phyloP scores from a whole-genome alignment of 1,284 basidiomycete species.

The Pterulicium gracile region DNA sequence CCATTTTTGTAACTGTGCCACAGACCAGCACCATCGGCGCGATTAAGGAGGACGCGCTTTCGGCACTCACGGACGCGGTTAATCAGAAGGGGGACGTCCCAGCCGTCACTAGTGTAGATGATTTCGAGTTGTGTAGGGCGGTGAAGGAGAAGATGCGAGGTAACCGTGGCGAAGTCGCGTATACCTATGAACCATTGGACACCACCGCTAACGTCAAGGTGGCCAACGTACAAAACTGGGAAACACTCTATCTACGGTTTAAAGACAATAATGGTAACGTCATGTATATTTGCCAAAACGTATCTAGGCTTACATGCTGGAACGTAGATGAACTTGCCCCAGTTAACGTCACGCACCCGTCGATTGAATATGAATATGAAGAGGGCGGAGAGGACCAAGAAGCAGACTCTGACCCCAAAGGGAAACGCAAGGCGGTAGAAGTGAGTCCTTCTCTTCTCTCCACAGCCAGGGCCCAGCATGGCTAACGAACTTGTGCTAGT shows the following conservation, averaged over 20 bases:
- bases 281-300: constrained; percentile 12
- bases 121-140: constrained; percentile 56
- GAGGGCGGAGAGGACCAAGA: constrained; percentile 18
- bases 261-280: constrained; percentile 48
- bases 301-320: no score
- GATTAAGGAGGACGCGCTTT: constrained; percentile 52
- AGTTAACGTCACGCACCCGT: constrained; percentile 21
- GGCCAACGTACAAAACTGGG: constrained; percentile 45
- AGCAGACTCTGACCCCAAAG: constrained; percentile 19
- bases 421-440: constrained; percentile 27
- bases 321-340: constrained; percentile 19
- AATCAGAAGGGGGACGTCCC: constrained; percentile 31
- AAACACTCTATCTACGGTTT: constrained; percentile 55
- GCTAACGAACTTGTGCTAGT: no score
- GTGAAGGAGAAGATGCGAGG: constrained; percentile 38
- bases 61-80: constrained; percentile 43
- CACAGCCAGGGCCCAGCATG: no score
- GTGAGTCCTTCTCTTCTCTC: constrained; percentile 1
- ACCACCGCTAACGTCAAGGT: constrained; percentile 36
- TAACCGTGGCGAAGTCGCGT: constrained; percentile 30
- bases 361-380: constrained; percentile 23
- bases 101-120: constrained; percentile 27
- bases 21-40: constrained; percentile 41
- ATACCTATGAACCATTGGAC: constrained; percentile 37
- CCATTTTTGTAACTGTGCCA: constrained; percentile 45